Evolutionary conservation across 352 stramenopile genomes (phyloP).

Genomic region (Phytophthora melonis): DNA sequence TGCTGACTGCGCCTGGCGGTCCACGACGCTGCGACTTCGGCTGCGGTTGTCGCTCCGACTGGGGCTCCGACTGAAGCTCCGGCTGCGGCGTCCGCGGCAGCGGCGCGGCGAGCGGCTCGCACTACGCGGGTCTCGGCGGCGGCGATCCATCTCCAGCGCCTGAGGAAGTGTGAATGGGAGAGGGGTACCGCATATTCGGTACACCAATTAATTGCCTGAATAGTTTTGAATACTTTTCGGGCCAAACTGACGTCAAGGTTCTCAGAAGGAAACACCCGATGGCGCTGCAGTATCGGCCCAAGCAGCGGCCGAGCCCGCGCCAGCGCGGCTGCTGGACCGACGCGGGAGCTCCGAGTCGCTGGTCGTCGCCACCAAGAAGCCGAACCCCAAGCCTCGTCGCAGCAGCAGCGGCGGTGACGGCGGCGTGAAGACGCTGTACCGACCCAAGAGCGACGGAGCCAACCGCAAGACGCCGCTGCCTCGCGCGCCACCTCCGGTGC

Average conservation of each 20-base stretch:
- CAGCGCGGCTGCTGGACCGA: slow-evolving; percentile 18
- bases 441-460: slow-evolving; percentile 7
- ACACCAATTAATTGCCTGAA: neutral
- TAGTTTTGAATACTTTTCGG: too few relatives aligned
- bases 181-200: slow-evolving; percentile 8
- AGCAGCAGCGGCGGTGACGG: neutral
- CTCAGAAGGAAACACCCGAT: slow-evolving; percentile 24
- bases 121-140: slow-evolving; percentile 23
- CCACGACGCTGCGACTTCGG: slow-evolving; percentile 27
- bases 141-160: slow-evolving; percentile 32
- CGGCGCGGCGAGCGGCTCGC: slow-evolving; percentile 42
- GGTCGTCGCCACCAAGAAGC: neutral
- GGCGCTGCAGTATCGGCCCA: slow-evolving; percentile 19
- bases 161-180: neutral
- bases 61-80: slow-evolving; percentile 27
- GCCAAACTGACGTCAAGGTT: slow-evolving; percentile 18
- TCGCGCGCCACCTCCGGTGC: slow-evolving; percentile 3
- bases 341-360: slow-evolving; percentile 1
- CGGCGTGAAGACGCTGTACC: slow-evolving; percentile 14
- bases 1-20: neutral
- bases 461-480: slow-evolving; percentile 4
- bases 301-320: slow-evolving; percentile 8
- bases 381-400: slow-evolving; percentile 12
- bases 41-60: slow-evolving; percentile 13
- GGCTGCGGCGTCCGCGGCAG: slow-evolving; percentile 20